Conservation (phyloP, 805 yeast genomes). For the Jamesozyma piceae region DNA sequence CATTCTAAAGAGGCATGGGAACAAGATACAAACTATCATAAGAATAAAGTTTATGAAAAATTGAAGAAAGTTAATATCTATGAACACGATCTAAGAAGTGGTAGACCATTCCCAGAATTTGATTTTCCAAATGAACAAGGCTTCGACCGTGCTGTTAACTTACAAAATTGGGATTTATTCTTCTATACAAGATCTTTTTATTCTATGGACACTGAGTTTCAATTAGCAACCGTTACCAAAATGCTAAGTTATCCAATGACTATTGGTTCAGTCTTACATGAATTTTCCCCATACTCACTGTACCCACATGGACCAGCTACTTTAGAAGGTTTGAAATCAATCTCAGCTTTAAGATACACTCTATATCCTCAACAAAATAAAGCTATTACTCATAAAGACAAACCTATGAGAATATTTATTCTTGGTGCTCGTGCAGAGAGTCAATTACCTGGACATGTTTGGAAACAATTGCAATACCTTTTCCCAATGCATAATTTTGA, state of each 20-base stretch:
- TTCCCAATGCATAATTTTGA: slow-evolving; percentile 80
- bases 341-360: slow-evolving; percentile 88
- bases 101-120: slow-evolving; percentile 91
- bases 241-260: slow-evolving; percentile 91
- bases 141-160: slow-evolving; percentile 64
- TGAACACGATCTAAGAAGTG: slow-evolving; percentile 92
- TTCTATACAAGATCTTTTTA: slow-evolving; percentile 87
- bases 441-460: slow-evolving; percentile 86
- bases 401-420: slow-evolving; percentile 84
- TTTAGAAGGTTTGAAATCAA: slow-evolving; percentile 85
- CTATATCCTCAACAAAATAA: slow-evolving; percentile 51
- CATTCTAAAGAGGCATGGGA: slow-evolving; percentile 88
- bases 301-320: slow-evolving; percentile 82
- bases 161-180: slow-evolving; percentile 84
- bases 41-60: slow-evolving; percentile 54
- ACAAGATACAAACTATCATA: slow-evolving; percentile 64
- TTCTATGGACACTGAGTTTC: slow-evolving; percentile 96
- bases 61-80: slow-evolving; percentile 82
- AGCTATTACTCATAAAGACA: slow-evolving; percentile 46
- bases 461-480: slow-evolving; percentile 85
- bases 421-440: slow-evolving; percentile 92
- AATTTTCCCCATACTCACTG: slow-evolving; percentile 72
- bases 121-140: slow-evolving; percentile 82
- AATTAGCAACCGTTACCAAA: slow-evolving; percentile 90
- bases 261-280: slow-evolving; percentile 73